These are phyloP conservation scores for Aspergillus japonicus DNA, from an alignment of 2,329 filamentous ascomycete genomes.

Conservation along the genomic window DNA sequence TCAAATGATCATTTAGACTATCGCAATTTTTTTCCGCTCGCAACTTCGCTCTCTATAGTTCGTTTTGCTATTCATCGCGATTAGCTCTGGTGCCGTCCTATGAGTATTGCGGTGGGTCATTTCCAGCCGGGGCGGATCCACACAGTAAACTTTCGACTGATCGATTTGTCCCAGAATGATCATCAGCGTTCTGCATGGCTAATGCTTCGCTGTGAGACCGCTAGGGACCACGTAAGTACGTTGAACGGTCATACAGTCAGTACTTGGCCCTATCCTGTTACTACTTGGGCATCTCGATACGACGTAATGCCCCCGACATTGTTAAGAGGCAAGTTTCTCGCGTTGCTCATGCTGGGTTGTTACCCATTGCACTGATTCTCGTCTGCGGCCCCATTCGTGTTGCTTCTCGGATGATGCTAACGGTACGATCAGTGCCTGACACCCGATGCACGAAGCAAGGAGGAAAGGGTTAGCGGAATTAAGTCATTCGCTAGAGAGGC, in stretches of 20 bases:
- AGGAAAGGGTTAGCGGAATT: background rate
- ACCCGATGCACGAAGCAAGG: slow-evolving; percentile 18
- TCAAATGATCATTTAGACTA: background rate
- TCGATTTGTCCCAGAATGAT: background rate
- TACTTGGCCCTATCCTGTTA: background rate
- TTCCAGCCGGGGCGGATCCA: background rate
- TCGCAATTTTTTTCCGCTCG: slow-evolving; percentile 9
- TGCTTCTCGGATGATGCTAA: background rate
- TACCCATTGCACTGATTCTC: background rate
- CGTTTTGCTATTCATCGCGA: background rate
- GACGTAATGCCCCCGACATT: background rate
- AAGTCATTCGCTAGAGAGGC: background rate
- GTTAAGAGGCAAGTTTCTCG: background rate
- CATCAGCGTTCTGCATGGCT: background rate
- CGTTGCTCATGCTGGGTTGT: background rate
- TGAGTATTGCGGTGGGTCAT: background rate
- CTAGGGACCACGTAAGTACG: slow-evolving; percentile 2
- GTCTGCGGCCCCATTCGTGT: background rate
- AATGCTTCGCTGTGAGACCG: background rate
- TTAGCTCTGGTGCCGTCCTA: background rate
- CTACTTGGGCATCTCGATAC: background rate
- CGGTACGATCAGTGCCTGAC: slow-evolving; percentile 11
- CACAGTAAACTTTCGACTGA: background rate
- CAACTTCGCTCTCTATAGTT: background rate
- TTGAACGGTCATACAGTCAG: background rate